These are phyloP conservation scores for Dictyostelium brefeldianum DNA, from an alignment of 78 protist species.

Conservation along the genomic window DNA sequence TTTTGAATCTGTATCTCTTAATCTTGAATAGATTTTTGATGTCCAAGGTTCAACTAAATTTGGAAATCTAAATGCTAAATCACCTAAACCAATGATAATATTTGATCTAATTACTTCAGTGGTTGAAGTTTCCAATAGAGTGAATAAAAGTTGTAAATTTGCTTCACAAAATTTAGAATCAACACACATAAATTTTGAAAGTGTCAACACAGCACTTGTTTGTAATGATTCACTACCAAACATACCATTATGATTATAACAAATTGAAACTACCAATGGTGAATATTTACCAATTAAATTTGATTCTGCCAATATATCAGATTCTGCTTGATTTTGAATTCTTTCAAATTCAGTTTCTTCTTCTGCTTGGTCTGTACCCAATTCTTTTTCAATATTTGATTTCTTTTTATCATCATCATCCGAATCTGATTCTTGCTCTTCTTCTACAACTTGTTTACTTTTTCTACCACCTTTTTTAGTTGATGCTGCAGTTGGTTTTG, in stretches of 20 bases:
- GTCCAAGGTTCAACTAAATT: slow-evolving; percentile 97
- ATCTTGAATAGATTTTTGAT: slow-evolving; percentile 81
- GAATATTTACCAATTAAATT: slow-evolving; percentile 84
- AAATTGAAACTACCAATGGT: slow-evolving; percentile 72
- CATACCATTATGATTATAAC: slow-evolving; percentile 35
- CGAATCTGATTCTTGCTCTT: not conserved
- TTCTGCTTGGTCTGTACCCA: slow-evolving; percentile 82
- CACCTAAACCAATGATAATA: slow-evolving; percentile 95
- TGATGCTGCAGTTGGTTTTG: not conserved
- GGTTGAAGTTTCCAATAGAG: slow-evolving; percentile 37
- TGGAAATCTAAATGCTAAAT: slow-evolving; percentile 91
- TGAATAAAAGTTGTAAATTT: slow-evolving; percentile 85
- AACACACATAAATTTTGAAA: slow-evolving; percentile 91
- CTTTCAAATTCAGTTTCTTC: slow-evolving; percentile 80
- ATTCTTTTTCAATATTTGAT: slow-evolving; percentile 74
- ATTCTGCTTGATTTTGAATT: slow-evolving; percentile 59
- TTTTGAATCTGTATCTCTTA: slow-evolving; percentile 85
- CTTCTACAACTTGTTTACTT: too few species aligned
- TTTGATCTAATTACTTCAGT: slow-evolving; percentile 84
- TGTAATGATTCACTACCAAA: slow-evolving; percentile 44
- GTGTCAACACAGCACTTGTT: slow-evolving; percentile 83
- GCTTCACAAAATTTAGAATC: slow-evolving; percentile 68
- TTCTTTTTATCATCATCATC: not conserved
- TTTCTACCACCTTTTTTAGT: not conserved
- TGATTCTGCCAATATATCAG: slow-evolving; percentile 2